Conservation (phyloP, 306 rosid genomes). For the Cucurbita ficifolia region DNA sequence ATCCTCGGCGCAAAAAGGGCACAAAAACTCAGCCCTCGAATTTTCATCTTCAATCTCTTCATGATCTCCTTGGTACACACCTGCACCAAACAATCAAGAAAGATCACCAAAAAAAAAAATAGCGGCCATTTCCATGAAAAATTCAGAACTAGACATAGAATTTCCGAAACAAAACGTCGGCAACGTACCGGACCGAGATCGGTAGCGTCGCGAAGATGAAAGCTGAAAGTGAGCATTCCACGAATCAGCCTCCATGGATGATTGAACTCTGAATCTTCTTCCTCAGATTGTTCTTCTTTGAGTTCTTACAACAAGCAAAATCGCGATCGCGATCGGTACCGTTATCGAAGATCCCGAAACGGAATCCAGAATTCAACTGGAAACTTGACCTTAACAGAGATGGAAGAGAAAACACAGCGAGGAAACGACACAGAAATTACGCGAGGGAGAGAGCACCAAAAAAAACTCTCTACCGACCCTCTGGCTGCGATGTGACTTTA, state of each 20-base stretch:
- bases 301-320: not conserved
- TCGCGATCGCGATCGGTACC: not conserved
- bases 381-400: slow-evolving; percentile 17
- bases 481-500: slow-evolving; percentile 4
- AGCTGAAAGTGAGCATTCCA: slow-evolving; percentile 25
- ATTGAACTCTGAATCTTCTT: not conserved
- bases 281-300: not conserved
- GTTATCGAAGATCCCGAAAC: not conserved
- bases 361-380: not conserved
- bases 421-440: slow-evolving; percentile 8
- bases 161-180: not conserved
- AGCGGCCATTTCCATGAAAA: not conserved
- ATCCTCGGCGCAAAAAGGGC: slow-evolving; percentile 56
- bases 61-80: slow-evolving; percentile 21
- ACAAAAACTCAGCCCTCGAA: slow-evolving; percentile 34
- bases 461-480: slow-evolving; percentile 14
- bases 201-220: slow-evolving; percentile 31
- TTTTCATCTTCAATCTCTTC: slow-evolving; percentile 38
- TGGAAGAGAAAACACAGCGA: not conserved
- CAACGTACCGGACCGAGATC: slow-evolving; percentile 36
- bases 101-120: not conserved
- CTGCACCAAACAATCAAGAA: slow-evolving; percentile 9
- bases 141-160: not conserved
- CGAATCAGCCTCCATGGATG: slow-evolving; percentile 36
- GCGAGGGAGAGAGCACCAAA: not conserved